Evolutionary conservation across 2,329 filamentous ascomycete species (phyloP).

Genomic region (Penicillium crustosum): DNA sequence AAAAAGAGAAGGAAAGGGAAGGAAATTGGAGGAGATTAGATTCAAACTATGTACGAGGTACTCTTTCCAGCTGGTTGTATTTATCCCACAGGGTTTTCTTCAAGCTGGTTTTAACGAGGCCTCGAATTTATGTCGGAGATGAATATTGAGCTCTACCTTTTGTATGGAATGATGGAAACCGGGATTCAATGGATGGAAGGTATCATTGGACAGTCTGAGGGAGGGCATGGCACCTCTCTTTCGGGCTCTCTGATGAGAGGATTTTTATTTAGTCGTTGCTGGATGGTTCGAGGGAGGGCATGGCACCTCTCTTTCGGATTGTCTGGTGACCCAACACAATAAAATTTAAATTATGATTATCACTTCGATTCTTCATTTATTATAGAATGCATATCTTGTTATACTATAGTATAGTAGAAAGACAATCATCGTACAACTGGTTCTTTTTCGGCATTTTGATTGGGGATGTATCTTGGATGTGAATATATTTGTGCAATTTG

Average conservation of each 20-base stretch:
- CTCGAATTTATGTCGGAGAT: background rate
- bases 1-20: no score
- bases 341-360: background rate
- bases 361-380: background rate
- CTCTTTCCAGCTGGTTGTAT: conserved; percentile 11
- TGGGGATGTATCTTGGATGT: background rate
- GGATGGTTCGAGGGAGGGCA: conserved; percentile 1
- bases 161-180: background rate
- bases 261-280: background rate
- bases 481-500: background rate
- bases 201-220: background rate
- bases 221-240: conserved; percentile 11
- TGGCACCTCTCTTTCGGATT: conserved; percentile 6
- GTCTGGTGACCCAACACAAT: background rate
- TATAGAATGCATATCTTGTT: no score
- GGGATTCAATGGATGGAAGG: background rate
- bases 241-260: background rate
- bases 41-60: background rate
- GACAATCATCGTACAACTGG: background rate
- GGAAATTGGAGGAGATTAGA: background rate
- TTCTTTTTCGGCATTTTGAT: background rate
- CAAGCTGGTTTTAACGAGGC: conserved; percentile 12
- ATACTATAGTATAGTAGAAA: no score
- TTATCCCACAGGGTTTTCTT: conserved; percentile 6
- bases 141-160: background rate